phyloP scores from a whole-genome alignment of 106 monocot genomes.

The Allium sativum region DNA sequence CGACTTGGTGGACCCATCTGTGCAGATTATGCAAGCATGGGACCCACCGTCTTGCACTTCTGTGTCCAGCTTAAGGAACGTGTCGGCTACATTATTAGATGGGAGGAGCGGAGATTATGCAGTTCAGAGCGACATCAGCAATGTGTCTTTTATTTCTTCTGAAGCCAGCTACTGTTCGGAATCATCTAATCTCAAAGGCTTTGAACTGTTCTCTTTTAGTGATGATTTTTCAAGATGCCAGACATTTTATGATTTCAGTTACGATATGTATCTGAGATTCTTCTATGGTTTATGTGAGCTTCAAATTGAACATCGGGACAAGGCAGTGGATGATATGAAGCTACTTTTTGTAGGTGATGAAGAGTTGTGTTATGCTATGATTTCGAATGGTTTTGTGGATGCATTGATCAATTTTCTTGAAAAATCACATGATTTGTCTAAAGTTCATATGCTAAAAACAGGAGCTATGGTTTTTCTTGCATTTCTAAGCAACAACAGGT shows the following conservation, averaged over 20 bases:
- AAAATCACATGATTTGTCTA: constrained; percentile 23
- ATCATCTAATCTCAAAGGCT: constrained; percentile 23
- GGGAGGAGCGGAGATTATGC: constrained; percentile 25
- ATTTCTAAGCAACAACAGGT: constrained; percentile 51
- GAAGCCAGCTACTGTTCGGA: constrained; percentile 40
- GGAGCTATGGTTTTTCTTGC: constrained; percentile 51
- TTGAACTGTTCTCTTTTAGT: constrained; percentile 39
- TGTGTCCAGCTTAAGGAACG: constrained; percentile 51
- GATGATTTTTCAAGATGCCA: constrained; percentile 40
- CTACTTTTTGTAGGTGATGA: constrained; percentile 25
- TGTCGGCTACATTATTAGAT: constrained; percentile 33
- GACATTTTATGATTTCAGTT: constrained; percentile 38
- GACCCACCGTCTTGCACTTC: constrained; percentile 33
- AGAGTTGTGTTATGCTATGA: constrained; percentile 30
- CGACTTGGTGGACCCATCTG: constrained; percentile 13
- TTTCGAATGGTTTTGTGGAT: constrained; percentile 52
- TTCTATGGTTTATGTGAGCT: constrained; percentile 41
- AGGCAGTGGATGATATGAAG: constrained; percentile 46
- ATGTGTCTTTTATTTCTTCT: constrained; percentile 39
- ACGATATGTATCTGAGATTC: constrained; percentile 58
- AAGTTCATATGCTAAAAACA: constrained; percentile 35
- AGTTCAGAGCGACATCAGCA: constrained; percentile 34
- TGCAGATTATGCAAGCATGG: constrained; percentile 7
- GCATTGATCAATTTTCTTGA: constrained; percentile 50
- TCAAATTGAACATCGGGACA: constrained; percentile 22